Evolutionary conservation across 345 rosid species (phyloP).

Genomic region (Moricandia arvensis): DNA sequence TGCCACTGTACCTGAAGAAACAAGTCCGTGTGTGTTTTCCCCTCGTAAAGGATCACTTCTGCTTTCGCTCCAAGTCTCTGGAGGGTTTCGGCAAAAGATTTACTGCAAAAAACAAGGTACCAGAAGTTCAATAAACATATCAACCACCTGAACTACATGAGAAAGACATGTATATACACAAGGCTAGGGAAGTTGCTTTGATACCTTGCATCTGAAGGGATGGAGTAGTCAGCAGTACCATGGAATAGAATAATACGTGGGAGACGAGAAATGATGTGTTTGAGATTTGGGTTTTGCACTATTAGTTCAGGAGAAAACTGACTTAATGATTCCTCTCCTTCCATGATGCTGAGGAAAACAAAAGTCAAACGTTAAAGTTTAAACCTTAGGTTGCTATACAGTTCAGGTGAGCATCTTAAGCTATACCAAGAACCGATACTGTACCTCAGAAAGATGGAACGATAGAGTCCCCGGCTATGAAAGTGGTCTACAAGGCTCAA

Average conservation of each 20-base stretch:
- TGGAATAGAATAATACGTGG: conserved; percentile 84
- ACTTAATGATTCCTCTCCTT: conserved; percentile 78
- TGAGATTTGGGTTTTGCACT: conserved; percentile 59
- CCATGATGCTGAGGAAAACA: conserved; percentile 72
- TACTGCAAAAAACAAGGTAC: conserved; percentile 57
- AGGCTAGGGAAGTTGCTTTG: background rate
- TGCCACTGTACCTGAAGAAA: conserved; percentile 76
- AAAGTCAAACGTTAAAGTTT: background rate
- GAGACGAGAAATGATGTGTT: conserved; percentile 58
- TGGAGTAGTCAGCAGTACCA: conserved; percentile 93
- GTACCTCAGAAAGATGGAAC: conserved; percentile 78
- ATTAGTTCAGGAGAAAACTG: conserved; percentile 84
- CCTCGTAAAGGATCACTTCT: conserved; percentile 69
- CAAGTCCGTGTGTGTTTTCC: conserved; percentile 92
- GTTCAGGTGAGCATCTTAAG: conserved; percentile 3
- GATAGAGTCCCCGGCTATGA: conserved; percentile 76
- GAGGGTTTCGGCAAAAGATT: conserved; percentile 71
- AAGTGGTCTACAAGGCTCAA: conserved; percentile 81
- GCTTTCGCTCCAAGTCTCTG: conserved; percentile 71
- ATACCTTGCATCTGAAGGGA: conserved; percentile 90
- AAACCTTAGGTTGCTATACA: background rate
- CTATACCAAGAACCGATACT: background rate
- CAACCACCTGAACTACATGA: conserved; percentile 5
- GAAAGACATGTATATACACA: conserved; percentile 14
- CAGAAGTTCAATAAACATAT: conserved; percentile 7